Percentiles rank a stretch among this genome's conserved stretches.
Evolutionary conservation across 306 rosid genomes (phyloP).

Genomic region (Trichosanthes cucumerina): DNA sequence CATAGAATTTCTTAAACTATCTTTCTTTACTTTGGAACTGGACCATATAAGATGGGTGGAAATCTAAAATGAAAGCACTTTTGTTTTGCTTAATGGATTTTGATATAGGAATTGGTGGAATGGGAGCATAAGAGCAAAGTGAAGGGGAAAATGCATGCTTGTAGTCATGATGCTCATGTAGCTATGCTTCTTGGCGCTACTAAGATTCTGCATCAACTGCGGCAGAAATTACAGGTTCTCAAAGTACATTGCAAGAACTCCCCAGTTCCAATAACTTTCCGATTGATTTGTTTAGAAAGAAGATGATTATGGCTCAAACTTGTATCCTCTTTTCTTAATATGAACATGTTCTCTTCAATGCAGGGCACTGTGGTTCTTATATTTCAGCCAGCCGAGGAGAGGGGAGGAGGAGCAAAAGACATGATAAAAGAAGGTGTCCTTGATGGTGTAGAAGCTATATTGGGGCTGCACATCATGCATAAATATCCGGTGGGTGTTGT

Average conservation of each 20-base stretch:
- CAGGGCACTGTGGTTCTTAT: constrained; percentile 70
- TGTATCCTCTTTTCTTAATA: neutral
- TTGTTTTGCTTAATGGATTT: neutral
- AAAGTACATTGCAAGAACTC: neutral
- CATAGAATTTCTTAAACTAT: neutral
- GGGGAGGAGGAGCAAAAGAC: constrained; percentile 64
- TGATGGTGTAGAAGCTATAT: constrained; percentile 66
- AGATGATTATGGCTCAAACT: neutral
- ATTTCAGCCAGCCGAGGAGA: constrained; percentile 91
- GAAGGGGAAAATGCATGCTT: constrained; percentile 85
- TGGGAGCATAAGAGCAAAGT: constrained; percentile 89
- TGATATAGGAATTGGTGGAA: constrained; percentile 55
- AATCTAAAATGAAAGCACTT: neutral
- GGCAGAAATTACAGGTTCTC: constrained; percentile 43
- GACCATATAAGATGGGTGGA: neutral
- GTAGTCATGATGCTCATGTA: constrained; percentile 83
- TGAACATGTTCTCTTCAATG: constrained; percentile 12
- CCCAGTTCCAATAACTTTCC: neutral
- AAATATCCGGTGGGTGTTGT: constrained; percentile 46
- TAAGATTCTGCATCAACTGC: constrained; percentile 51
- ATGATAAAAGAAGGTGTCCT: constrained; percentile 67
- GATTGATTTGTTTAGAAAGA: neutral
- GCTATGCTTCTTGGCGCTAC: constrained; percentile 95
- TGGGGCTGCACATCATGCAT: constrained; percentile 47
- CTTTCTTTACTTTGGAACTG: neutral